Evolutionary conservation across 2,329 filamentous ascomycete genomes (phyloP).

Genomic region (Polychaeton citri): DNA sequence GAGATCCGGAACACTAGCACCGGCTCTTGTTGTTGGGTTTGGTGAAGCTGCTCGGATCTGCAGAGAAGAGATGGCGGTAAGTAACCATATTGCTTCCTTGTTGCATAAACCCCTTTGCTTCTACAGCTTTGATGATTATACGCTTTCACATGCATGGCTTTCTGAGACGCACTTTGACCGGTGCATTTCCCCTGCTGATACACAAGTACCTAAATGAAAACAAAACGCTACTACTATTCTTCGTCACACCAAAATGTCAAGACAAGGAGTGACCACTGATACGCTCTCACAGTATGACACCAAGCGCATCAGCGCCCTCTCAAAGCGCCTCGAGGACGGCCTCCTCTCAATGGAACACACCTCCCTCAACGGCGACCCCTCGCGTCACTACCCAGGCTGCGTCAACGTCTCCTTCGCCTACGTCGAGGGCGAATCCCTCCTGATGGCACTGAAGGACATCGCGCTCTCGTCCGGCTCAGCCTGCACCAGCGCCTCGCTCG

Average conservation of each 20-base stretch:
- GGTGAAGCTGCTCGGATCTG: conserved; percentile 92
- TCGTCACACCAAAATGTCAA: no score
- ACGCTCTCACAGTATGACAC: conserved; percentile 63
- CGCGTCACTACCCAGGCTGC: conserved; percentile 84
- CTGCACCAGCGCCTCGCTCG: conserved; percentile 90
- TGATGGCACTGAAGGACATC: conserved; percentile 98
- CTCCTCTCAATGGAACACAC: conserved; percentile 87
- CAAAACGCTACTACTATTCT: background rate
- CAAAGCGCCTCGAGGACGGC: conserved; percentile 69
- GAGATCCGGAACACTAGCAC: conserved; percentile 84
- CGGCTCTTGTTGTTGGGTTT: conserved; percentile 79
- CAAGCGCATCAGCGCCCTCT: conserved; percentile 69
- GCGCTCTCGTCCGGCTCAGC: conserved; percentile 92
- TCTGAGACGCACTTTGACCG: conserved; percentile 57
- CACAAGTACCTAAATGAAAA: conserved; percentile 49
- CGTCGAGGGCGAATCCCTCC: conserved; percentile 89
- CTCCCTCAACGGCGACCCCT: conserved; percentile 70
- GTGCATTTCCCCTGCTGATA: conserved; percentile 31
- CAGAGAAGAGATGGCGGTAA: conserved; percentile 78
- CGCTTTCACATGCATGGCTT: conserved; percentile 82
- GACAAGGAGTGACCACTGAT: conserved; percentile 4
- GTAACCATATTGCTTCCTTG: conserved; percentile 25
- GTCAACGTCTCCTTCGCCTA: conserved; percentile 98
- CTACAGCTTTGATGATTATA: conserved; percentile 54
- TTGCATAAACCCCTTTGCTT: conserved; percentile 6